A percentile compares a stretch with the other conserved stretches of the same genome.
These are phyloP conservation scores for Solanum piurae DNA, from an alignment of 257 asterid species.

Conservation along the genomic window DNA sequence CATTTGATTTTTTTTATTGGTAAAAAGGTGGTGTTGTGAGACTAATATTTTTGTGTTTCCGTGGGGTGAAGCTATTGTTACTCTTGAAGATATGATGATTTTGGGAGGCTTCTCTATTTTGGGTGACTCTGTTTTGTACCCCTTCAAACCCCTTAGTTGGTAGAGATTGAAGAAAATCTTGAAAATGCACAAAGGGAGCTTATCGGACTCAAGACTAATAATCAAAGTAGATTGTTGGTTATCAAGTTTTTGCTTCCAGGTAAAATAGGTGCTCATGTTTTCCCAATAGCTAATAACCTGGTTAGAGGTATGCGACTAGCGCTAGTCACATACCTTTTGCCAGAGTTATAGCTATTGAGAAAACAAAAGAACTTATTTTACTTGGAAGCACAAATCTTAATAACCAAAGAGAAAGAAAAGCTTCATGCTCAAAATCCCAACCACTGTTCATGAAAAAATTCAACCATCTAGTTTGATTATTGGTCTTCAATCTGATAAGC, in stretches of 20 bases:
- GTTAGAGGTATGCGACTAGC: neutral
- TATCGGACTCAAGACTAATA: neutral
- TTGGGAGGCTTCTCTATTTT: no score
- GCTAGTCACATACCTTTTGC: neutral
- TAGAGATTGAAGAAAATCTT: neutral
- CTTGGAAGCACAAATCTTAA: neutral
- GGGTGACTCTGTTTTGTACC: neutral
- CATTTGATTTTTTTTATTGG: neutral
- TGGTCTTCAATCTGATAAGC: neutral
- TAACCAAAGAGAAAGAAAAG: neutral
- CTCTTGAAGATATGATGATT: no score
- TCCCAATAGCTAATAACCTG: neutral
- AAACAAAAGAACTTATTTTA: no score
- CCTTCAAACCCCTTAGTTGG: neutral
- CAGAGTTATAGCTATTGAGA: neutral
- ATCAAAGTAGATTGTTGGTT: neutral
- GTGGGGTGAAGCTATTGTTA: neutral
- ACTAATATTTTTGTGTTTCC: neutral
- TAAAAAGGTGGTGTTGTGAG: neutral
- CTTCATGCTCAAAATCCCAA: neutral
- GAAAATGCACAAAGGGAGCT: neutral
- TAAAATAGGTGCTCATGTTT: neutral
- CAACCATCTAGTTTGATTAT: neutral
- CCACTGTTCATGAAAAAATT: neutral
- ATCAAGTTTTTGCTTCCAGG: neutral